Evolutionary conservation across 2,329 filamentous ascomycete species (phyloP).

Genomic region (Botrytis fragariae): DNA sequence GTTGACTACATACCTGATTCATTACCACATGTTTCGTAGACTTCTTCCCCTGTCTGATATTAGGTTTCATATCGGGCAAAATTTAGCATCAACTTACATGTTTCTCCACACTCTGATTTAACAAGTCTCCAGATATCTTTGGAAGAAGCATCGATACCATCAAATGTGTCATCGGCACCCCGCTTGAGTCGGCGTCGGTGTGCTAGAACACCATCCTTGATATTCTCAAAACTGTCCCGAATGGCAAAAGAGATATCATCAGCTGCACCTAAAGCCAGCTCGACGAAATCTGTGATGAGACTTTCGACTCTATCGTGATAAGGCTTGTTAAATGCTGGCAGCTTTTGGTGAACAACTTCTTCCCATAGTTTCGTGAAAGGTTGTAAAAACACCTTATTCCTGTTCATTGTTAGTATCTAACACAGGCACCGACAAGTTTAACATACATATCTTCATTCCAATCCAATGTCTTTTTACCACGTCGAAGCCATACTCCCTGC

Average conservation of each 20-base stretch:
- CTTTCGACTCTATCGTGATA: neutral
- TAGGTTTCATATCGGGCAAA: neutral
- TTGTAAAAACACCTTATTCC: neutral
- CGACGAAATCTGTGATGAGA: neutral
- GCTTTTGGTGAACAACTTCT: neutral
- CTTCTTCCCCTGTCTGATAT: neutral
- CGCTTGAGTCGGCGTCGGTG: neutral
- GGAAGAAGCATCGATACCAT: neutral
- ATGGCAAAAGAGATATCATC: neutral
- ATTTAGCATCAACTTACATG: neutral
- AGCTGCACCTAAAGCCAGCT: neutral
- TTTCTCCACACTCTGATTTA: neutral
- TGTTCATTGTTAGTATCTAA: neutral
- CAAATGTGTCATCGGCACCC: neutral
- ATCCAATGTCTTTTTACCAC: neutral
- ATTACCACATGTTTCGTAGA: neutral
- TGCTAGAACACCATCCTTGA: neutral
- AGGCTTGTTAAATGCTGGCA: neutral
- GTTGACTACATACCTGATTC: neutral
- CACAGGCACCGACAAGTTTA: neutral
- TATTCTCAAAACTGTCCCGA: neutral
- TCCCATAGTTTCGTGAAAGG: too few relatives aligned
- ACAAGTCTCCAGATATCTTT: neutral
- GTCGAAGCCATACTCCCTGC: slow-evolving; percentile 18
- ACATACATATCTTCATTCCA: slow-evolving; percentile 32